These are phyloP conservation scores for Gossypium longicalyx DNA, from an alignment of 345 rosid genomes.

Conservation along the genomic window DNA sequence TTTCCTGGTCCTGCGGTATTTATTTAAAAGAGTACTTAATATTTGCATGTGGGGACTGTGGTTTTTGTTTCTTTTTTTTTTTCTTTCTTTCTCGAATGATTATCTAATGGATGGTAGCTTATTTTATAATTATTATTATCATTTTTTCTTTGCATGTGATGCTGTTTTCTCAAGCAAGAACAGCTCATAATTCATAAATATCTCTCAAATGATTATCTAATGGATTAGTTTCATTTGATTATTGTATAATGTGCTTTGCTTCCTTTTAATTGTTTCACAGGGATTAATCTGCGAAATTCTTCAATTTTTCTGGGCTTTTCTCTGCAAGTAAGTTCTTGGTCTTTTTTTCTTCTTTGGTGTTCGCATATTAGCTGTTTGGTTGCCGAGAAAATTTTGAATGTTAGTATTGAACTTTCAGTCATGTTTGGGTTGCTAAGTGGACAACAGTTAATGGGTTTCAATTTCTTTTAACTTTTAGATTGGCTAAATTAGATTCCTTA, in stretches of 20 bases:
- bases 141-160: constrained; percentile 32
- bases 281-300: no score
- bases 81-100: constrained; percentile 11
- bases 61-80: not conserved
- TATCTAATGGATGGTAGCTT: not conserved
- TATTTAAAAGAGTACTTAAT: not conserved
- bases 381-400: not conserved
- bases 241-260: constrained; percentile 6
- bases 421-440: not conserved
- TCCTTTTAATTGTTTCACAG: not conserved
- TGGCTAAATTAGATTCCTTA: not conserved
- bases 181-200: constrained; percentile 30
- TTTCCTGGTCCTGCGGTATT: constrained; percentile 32
- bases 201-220: not conserved
- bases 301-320: not conserved
- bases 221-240: not conserved
- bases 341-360: not conserved
- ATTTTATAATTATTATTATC: not conserved
- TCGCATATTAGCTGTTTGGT: constrained; percentile 5
- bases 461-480: no score
- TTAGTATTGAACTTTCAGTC: not conserved
- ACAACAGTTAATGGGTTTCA: no score
- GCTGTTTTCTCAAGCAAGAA: constrained; percentile 39
- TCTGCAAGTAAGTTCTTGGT: constrained; percentile 8
- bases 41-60: not conserved